A percentile compares a stretch with the other conserved stretches of the same genome.
phyloP scores from a whole-genome alignment of 352 stramenopile genomes.

The Phytophthora syringae region DNA sequence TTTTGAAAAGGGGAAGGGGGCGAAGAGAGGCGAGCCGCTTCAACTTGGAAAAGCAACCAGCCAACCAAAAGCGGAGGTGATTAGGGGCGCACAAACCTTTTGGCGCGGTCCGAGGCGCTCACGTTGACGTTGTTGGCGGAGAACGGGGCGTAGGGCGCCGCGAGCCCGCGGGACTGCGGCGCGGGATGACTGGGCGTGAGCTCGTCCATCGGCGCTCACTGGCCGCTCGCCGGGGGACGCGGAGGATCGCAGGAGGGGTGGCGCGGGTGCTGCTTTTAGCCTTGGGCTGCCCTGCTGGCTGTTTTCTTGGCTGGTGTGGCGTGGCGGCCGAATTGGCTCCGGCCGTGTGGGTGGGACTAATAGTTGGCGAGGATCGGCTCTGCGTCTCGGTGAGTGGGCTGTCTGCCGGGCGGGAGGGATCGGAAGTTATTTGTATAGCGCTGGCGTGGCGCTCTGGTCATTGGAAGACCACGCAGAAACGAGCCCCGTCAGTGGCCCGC shows the following conservation, averaged over 20 bases:
- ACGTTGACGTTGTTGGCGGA: conserved; percentile 31
- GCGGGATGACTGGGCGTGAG: conserved; percentile 39
- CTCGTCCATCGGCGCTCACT: conserved; percentile 51
- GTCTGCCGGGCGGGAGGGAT: conserved; percentile 39
- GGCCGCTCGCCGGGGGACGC: background rate
- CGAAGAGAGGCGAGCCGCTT: conserved; percentile 26
- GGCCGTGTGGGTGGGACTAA: conserved; percentile 44
- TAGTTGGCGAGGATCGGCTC: conserved; percentile 46
- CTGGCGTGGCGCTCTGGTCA: conserved; percentile 41
- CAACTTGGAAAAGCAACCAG: conserved; percentile 31
- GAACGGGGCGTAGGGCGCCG: conserved; percentile 29
- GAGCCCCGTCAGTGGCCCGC: conserved; percentile 30
- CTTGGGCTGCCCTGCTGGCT: conserved; percentile 23
- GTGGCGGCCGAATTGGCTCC: conserved; percentile 29
- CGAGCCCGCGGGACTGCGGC: conserved; percentile 33
- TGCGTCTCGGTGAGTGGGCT: conserved; percentile 29
- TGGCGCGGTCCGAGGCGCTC: conserved; percentile 29
- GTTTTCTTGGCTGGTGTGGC: conserved; percentile 41
- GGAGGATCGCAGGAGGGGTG: conserved; percentile 2
- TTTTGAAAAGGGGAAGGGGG: conserved; percentile 12
- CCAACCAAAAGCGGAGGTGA: conserved; percentile 14
- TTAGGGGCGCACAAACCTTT: conserved; percentile 30
- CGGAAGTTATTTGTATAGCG: conserved; percentile 33
- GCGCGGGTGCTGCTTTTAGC: conserved; percentile 13
- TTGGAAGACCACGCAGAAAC: conserved; percentile 44